Base-by-base conservation (phyloP, 306 rosid genomes). In the Dryas alaskensis region DNA sequence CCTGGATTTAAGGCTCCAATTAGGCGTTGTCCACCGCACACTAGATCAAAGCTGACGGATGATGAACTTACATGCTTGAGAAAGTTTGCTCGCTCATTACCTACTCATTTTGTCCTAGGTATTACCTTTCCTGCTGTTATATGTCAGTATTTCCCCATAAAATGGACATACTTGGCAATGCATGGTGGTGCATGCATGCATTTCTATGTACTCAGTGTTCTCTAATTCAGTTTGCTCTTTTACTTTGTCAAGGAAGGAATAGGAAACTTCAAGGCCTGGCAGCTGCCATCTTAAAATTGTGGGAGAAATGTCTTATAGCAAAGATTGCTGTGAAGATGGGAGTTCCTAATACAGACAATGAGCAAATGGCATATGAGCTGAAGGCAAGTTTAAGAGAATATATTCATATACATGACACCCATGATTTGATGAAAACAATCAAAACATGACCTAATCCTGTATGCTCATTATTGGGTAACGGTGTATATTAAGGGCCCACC, bases 71-170 rank as follows among this genome's bases (percentile, higher is more conserved):
- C 91, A 17, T 76, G 84, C 85, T 85, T 88, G 83, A 90, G 98
- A 78, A 92, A 72, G 84, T 81, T 84, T 73, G 90, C 96, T 62
- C 86, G 65, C 4, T 57, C 92, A 63, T 76, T 92, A 65, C 98
- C 98, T n/a, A 83, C 86, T 69, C 98, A 92, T 83, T 92, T 92
- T 85, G 98, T 87, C 65, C 92, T 92, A 16, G 98, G 98, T 92
- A 86, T 62, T 59, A 62, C 60, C 78, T 69, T 53, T 69, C 76
- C 73, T 81, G 40, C 43, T 73, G 72, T 46, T 50, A 22, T 43
- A 69, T n/a, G 31, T 82, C 54, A 60, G 11, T 73, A 60, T 19
- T 55, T 4, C 39, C 31, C 12, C 14, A 10, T 6, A 37, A 51
- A 2, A 17, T 54, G 17, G 60, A 60, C 63, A 46, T 27, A 12